These are phyloP conservation scores for Microcyclosporella mali DNA, from an alignment of 2,329 filamentous ascomycete genomes.

Conservation along the genomic window DNA sequence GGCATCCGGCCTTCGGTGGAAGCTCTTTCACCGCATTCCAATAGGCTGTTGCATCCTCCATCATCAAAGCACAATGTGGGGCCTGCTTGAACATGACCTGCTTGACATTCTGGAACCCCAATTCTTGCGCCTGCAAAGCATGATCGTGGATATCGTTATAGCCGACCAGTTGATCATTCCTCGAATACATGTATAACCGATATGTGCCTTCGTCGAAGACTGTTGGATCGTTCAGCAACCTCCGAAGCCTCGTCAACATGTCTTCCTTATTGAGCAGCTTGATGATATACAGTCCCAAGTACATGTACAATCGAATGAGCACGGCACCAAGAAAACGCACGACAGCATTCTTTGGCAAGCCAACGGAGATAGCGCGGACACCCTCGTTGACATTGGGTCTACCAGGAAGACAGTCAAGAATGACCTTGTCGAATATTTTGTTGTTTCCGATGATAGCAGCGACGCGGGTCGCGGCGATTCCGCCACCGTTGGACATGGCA, in stretches of 20 bases:
- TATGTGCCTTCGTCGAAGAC: constrained; percentile 23
- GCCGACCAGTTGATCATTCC: constrained; percentile 51
- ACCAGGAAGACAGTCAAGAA: constrained; percentile 5
- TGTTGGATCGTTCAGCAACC: constrained; percentile 8
- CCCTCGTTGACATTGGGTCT: background rate
- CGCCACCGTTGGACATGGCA: constrained; percentile 33
- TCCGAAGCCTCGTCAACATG: constrained; percentile 6
- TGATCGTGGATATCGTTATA: constrained; percentile 53
- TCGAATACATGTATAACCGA: constrained; percentile 54
- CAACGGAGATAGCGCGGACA: background rate
- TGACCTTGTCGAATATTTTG: constrained; percentile 3
- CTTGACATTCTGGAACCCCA: constrained; percentile 45
- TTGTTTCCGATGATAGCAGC: constrained; percentile 5
- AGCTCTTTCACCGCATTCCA: constrained; percentile 40
- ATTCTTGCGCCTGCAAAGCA: constrained; percentile 41
- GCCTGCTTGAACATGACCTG: constrained; percentile 53
- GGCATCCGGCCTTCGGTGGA: too few relatives aligned
- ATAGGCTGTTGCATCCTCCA: constrained; percentile 51
- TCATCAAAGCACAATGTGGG: constrained; percentile 57
- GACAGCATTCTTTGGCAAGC: background rate
- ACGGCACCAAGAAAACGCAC: background rate
- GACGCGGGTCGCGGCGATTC: constrained; percentile 22
- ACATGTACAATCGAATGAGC: background rate
- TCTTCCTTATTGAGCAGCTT: constrained; percentile 8
- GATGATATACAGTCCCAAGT: background rate